A percentile compares a stretch with the other conserved stretches of the same genome.
phyloP scores from a whole-genome alignment of 768 basidiomycete genomes.

The Termitomyces eurrhizus region DNA sequence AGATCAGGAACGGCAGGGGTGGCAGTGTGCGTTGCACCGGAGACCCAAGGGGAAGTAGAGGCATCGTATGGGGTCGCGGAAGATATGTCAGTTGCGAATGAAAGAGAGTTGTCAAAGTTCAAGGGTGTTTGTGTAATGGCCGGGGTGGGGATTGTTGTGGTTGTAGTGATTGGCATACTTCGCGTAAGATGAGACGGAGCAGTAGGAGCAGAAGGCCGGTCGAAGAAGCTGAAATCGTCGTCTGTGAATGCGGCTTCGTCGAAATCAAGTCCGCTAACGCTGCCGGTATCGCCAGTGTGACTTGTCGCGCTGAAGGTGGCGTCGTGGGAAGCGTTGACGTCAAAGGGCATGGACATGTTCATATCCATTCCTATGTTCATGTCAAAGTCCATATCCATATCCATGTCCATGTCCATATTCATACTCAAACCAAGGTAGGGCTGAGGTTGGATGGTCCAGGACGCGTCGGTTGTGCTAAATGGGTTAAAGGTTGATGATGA shows the following conservation, averaged over 20 bases:
- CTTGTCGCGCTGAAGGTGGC: background rate
- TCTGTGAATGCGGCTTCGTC: constrained; percentile 68
- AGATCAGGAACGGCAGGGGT: constrained; percentile 35
- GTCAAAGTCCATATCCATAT: constrained; percentile 45
- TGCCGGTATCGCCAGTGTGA: constrained; percentile 14
- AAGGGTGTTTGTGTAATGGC: constrained; percentile 22
- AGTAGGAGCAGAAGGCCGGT: constrained; percentile 41
- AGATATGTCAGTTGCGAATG: constrained; percentile 5
- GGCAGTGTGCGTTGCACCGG: constrained; percentile 13
- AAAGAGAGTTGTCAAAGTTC: background rate
- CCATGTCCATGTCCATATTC: constrained; percentile 24
- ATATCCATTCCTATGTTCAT: constrained; percentile 34
- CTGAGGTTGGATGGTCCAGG: constrained; percentile 27
- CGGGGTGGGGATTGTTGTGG: constrained; percentile 21
- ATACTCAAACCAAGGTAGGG: constrained; percentile 9
- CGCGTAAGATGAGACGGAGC: background rate
- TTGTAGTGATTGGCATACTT: background rate
- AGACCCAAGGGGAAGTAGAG: constrained; percentile 11
- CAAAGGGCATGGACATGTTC: constrained; percentile 28
- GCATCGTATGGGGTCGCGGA: background rate
- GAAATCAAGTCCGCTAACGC: constrained; percentile 38
- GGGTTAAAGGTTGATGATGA: constrained; percentile 2
- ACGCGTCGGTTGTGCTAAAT: constrained; percentile 18
- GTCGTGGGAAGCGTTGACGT: constrained; percentile 5
- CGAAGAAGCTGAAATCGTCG: constrained; percentile 88